phyloP scores from a whole-genome alignment of 2,329 filamentous ascomycete genomes.

The Neoarthrinium moseri region DNA sequence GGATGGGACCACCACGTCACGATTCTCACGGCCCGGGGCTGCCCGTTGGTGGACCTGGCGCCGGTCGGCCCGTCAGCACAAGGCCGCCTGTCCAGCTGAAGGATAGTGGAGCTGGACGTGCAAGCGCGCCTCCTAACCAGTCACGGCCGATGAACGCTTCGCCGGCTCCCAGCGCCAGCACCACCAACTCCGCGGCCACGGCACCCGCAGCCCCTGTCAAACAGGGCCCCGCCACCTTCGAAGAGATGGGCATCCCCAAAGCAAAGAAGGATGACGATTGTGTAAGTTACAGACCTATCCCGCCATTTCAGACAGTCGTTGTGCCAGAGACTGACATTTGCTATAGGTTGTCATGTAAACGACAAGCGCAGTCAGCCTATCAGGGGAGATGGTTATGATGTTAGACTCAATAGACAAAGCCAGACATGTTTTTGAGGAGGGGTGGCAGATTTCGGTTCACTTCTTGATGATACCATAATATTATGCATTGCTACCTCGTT shows the following conservation, averaged over 20 bases:
- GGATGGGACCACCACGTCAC: constrained; percentile 19
- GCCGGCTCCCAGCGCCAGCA: constrained; percentile 24
- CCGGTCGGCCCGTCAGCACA: constrained; percentile 17
- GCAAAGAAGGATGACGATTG: constrained; percentile 86
- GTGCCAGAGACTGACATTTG: neutral
- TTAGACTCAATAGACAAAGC: neutral
- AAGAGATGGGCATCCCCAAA: constrained; percentile 93
- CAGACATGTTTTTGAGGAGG: no score
- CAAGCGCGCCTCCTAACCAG: constrained; percentile 34
- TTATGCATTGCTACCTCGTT: no score
- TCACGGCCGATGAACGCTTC: constrained; percentile 20
- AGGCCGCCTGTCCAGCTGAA: constrained; percentile 22
- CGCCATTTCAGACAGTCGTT: neutral
- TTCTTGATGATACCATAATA: constrained; percentile 2
- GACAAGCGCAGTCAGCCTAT: no score
- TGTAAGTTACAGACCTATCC: constrained; percentile 54
- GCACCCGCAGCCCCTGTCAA: constrained; percentile 37
- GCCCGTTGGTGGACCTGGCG: constrained; percentile 22
- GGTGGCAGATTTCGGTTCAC: neutral
- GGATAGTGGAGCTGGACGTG: constrained; percentile 27
- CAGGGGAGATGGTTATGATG: no score
- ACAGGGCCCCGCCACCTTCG: constrained; percentile 86
- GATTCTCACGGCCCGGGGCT: constrained; percentile 25
- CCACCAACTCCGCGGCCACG: constrained; percentile 26
- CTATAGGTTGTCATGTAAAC: constrained; percentile 10